Evolutionary conservation across 164 flowering plant species (phyloP).

Genomic region (Stephania yunnanensis): DNA sequence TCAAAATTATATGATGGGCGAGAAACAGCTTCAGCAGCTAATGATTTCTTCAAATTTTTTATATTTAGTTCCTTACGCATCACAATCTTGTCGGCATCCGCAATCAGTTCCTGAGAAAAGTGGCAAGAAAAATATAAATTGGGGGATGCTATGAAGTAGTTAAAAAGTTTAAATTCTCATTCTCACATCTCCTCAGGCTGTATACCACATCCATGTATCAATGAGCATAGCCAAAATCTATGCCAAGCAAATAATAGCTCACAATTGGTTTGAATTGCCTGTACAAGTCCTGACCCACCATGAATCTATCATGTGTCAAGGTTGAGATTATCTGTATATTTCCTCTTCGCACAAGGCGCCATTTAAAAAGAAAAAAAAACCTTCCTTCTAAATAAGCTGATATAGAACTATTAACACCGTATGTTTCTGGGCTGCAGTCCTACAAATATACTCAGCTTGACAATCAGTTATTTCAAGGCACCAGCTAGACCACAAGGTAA

Average conservation of each 20-base stretch:
- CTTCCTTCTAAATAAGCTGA: not conserved
- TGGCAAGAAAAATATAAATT: not conserved
- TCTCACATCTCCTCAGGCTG: no score
- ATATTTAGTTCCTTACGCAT: constrained; percentile 38
- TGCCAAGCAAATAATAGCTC: no score
- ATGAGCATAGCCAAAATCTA: no score
- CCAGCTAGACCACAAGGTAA: no score
- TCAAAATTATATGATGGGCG: constrained; percentile 43
- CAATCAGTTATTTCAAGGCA: no score
- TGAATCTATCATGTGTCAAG: not conserved
- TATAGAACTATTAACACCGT: not conserved
- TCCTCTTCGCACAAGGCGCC: not conserved
- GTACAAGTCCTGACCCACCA: not conserved
- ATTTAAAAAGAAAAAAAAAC: not conserved
- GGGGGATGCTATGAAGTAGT: not conserved
- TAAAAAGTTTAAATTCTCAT: not conserved
- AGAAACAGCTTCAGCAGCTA: constrained; percentile 36
- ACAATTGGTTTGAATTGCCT: not conserved
- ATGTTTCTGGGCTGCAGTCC: no score
- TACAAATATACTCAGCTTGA: no score
- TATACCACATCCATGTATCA: no score
- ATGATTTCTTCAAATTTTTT: constrained; percentile 52
- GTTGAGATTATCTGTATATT: not conserved
- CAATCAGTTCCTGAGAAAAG: constrained; percentile 44
- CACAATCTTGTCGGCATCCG: constrained; percentile 39